phyloP scores from a whole-genome alignment of 495 filamentous ascomycete species.

The Penicillium robsamsonii region DNA sequence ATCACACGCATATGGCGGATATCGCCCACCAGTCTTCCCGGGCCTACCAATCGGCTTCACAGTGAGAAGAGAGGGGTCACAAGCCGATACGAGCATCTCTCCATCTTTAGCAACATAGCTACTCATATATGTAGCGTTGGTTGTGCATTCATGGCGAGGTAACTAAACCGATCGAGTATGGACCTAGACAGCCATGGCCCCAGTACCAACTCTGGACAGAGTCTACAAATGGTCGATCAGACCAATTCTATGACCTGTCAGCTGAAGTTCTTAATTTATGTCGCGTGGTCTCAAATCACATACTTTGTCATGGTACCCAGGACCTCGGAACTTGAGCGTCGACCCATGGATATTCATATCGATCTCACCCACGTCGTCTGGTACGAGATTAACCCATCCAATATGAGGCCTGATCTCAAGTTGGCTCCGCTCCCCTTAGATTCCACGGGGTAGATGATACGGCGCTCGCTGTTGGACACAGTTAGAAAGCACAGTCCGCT shows the following conservation, averaged over 20 bases:
- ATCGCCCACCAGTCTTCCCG: slow-evolving; percentile 17
- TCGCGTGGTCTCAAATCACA: background rate
- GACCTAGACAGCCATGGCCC: slow-evolving; percentile 39
- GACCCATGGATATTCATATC: slow-evolving; percentile 30
- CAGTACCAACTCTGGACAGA: slow-evolving; percentile 37
- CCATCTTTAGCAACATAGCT: slow-evolving; percentile 33
- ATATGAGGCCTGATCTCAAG: slow-evolving; percentile 31
- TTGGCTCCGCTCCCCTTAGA: slow-evolving; percentile 10
- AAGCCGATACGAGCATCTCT: slow-evolving; percentile 17
- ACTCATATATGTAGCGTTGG: slow-evolving; percentile 29
- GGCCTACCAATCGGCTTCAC: slow-evolving; percentile 20
- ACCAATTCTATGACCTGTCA: slow-evolving; percentile 31
- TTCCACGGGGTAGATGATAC: slow-evolving; percentile 22
- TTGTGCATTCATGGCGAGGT: slow-evolving; percentile 16
- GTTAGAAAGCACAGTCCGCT: background rate
- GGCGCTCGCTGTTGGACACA: slow-evolving; percentile 1
- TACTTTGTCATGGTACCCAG: slow-evolving; percentile 45
- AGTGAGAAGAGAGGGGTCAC: slow-evolving; percentile 11
- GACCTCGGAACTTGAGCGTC: slow-evolving; percentile 31
- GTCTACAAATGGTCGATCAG: slow-evolving; percentile 21
- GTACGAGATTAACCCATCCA: slow-evolving; percentile 38
- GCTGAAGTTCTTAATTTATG: background rate
- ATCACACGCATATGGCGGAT: slow-evolving; percentile 22
- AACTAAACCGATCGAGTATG: slow-evolving; percentile 42
- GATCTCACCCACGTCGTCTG: slow-evolving; percentile 30